Evolutionary conservation across 371 early-diverging fungal genomes (phyloP), one percentile per base, ranked within the genome.

Genomic region (Zancudomyces culisetae): DNA sequence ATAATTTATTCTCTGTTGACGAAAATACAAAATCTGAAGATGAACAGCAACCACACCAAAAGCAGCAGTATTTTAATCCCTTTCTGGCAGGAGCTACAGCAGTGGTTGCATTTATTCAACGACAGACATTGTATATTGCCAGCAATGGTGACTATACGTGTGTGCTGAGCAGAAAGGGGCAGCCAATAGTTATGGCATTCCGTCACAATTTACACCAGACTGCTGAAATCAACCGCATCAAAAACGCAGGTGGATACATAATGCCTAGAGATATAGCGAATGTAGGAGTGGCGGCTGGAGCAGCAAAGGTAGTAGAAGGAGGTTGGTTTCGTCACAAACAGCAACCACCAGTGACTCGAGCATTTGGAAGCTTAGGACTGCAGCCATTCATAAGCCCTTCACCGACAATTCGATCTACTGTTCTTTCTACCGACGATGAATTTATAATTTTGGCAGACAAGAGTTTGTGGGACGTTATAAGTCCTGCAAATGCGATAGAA

Each of bases 81-180:
- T 35, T 35, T 35, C 6, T 15, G 15, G 35, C 48, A 49, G 70
- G 19, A 54, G 59, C 70, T 18, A 63, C 74, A 0, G 74, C 71
- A 13, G 55, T 83, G 19, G 70, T 92, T 13, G 83, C 81, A 3
- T 89, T 85, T 57, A 73, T 92, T 52, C 70, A 72, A n/a, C 85
- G 80, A 23, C 79, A 76, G 42, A 80, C 73, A 20, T 65, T 91
- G 39, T 87, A 87, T 54, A 81, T 87, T 15, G 89, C 90, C 18
- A 90, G 90, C 60, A 83, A 81, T n/a, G 91, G 94, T 19, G 90
- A 93, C 64, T 77, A 83, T 0, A 66, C 85, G 27, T 90, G 86
- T 0, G 86, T 91, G 4, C 62, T 90, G 13, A 83, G 83, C 12
- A 70, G 84, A 41, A 79, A 81, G 43, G 85, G 88, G 8, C 74